These are phyloP conservation scores for Linum tenue DNA, from an alignment of 345 rosid genomes.

Conservation along the genomic window DNA sequence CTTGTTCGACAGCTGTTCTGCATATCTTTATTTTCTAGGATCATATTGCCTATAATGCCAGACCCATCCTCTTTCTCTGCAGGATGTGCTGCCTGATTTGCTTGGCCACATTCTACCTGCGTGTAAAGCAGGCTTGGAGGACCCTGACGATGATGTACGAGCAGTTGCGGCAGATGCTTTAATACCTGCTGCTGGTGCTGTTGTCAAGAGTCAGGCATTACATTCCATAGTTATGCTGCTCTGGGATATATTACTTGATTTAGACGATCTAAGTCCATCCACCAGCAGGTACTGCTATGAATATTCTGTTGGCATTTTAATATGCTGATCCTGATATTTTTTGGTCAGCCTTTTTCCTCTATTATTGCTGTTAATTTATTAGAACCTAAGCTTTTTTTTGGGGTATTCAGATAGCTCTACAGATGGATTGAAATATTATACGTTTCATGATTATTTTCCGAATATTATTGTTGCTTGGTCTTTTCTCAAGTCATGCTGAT, in stretches of 20 bases:
- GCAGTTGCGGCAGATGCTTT: slow-evolving; percentile 99
- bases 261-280: slow-evolving; percentile 97
- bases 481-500: neutral
- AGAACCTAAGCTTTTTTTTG: neutral
- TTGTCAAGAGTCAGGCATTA: slow-evolving; percentile 70
- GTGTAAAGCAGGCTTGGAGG: slow-evolving; percentile 95
- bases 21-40: neutral
- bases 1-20: neutral
- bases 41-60: neutral
- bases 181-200: slow-evolving; percentile 75
- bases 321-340: neutral
- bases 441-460: no score
- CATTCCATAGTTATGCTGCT: slow-evolving; percentile 88
- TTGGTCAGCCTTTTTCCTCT: neutral
- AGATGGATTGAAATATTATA: neutral
- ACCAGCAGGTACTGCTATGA: slow-evolving; percentile 70
- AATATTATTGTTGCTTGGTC: no score
- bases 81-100: slow-evolving; percentile 90
- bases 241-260: slow-evolving; percentile 98
- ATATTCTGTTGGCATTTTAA: neutral
- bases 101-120: slow-evolving; percentile 81
- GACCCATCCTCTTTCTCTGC: slow-evolving; percentile 21
- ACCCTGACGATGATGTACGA: slow-evolving; percentile 97
- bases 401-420: no score
- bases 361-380: no score